Conservation (phyloP, 768 basidiomycete species). For the Russula abietina region DNA sequence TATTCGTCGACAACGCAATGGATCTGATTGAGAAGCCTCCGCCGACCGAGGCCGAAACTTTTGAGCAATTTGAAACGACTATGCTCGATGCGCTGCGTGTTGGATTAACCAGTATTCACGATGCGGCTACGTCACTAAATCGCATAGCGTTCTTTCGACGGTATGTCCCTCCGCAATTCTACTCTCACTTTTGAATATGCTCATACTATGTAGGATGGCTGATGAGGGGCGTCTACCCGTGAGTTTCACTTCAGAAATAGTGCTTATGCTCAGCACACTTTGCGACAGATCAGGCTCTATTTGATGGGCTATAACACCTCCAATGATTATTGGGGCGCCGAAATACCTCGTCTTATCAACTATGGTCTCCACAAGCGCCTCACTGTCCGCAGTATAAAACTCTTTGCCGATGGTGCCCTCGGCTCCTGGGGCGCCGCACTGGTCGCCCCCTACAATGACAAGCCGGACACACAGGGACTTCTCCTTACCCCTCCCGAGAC, state of each 20-base stretch:
- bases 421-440: slow-evolving; percentile 92
- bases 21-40: slow-evolving; percentile 59
- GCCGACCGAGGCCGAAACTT: slow-evolving; percentile 50
- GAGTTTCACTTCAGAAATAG: slow-evolving; percentile 26
- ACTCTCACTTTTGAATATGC: slow-evolving; percentile 8
- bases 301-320: slow-evolving; percentile 46
- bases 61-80: slow-evolving; percentile 58
- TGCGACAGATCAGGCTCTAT: slow-evolving; percentile 49
- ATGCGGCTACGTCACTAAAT: slow-evolving; percentile 52
- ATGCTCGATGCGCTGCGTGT: slow-evolving; percentile 63
- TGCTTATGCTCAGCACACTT: background rate
- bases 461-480: slow-evolving; percentile 63
- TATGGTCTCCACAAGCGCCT: slow-evolving; percentile 34
- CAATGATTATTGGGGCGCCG: slow-evolving; percentile 33
- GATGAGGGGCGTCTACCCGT: slow-evolving; percentile 65
- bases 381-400: slow-evolving; percentile 56
- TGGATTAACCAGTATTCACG: slow-evolving; percentile 85
- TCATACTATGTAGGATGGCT: slow-evolving; percentile 48
- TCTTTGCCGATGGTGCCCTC: slow-evolving; percentile 81
- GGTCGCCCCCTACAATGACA: slow-evolving; percentile 76
- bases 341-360: slow-evolving; percentile 31
- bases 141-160: slow-evolving; percentile 59
- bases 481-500: slow-evolving; percentile 53
- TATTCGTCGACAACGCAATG: slow-evolving; percentile 90
- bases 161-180: slow-evolving; percentile 35